Evolutionary conservation across 352 stramenopile species (phyloP).

Genomic region (Salisapilia sapeloensis): DNA sequence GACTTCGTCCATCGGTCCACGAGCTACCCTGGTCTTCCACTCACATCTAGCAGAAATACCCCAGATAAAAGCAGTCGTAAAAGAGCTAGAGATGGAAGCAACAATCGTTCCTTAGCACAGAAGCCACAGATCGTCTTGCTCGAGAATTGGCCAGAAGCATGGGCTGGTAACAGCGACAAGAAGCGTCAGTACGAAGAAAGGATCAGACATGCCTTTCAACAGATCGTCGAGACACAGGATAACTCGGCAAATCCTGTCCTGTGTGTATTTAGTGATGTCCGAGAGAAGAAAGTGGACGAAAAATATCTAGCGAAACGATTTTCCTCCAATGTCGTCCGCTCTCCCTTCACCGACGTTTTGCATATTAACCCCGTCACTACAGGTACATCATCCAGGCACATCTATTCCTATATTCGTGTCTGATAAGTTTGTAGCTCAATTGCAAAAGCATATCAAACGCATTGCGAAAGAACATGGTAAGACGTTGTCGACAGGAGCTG

Average conservation of each 20-base stretch:
- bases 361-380: conserved; percentile 65
- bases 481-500: conserved; percentile 7
- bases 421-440: conserved; percentile 11
- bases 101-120: background rate
- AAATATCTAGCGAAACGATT: conserved; percentile 47
- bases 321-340: conserved; percentile 43
- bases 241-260: conserved; percentile 35
- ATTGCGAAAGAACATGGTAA: conserved; percentile 19
- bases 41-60: conserved; percentile 1
- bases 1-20: conserved; percentile 61
- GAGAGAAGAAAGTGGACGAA: conserved; percentile 52
- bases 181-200: conserved; percentile 27
- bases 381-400: too few species aligned
- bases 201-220: conserved; percentile 29
- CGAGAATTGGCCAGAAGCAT: conserved; percentile 48
- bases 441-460: conserved; percentile 50
- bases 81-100: conserved; percentile 3
- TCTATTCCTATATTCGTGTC: background rate
- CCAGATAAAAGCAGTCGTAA: conserved; percentile 5
- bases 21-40: conserved; percentile 38
- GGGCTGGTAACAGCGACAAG: conserved; percentile 16
- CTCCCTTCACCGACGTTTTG: conserved; percentile 46
- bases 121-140: conserved; percentile 45
- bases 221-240: conserved; percentile 19
- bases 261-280: conserved; percentile 70